Percentiles rank a stretch among this genome's conserved stretches.
These are phyloP conservation scores for Fusarium torulosum DNA, from an alignment of 2,329 filamentous ascomycete genomes.

Conservation along the genomic window DNA sequence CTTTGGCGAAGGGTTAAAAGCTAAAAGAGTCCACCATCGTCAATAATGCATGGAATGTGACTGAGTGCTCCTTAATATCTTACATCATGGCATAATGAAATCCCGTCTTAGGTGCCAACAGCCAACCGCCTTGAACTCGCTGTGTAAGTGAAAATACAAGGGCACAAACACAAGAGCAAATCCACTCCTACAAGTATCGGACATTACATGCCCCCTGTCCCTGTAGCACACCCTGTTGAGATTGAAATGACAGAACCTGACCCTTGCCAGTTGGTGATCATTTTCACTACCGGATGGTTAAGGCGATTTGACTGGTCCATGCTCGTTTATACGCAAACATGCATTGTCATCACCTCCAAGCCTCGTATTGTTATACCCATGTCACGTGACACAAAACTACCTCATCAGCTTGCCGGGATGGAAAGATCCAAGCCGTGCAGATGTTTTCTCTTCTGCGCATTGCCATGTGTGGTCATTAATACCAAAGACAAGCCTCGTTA, in stretches of 20 bases:
- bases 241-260: conserved; percentile 21
- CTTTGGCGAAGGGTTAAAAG: not conserved
- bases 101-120: too few species aligned
- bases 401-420: not conserved
- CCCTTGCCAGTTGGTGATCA: conserved; percentile 21
- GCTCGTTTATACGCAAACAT: conserved; percentile 2
- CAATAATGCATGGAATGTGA: not conserved
- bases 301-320: conserved; percentile 25
- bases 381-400: conserved; percentile 32
- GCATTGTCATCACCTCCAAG: conserved; percentile 4
- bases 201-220: conserved; percentile 24
- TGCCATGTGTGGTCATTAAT: not conserved
- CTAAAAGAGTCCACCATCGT: conserved; percentile 6
- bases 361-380: conserved; percentile 6
- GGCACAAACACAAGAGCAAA: too few species aligned
- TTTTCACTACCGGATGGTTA: conserved; percentile 33
- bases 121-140: too few species aligned
- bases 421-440: conserved; percentile 17
- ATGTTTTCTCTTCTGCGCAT: conserved; percentile 5
- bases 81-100: not conserved
- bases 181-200: conserved; percentile 3
- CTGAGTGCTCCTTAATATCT: not conserved
- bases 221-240: conserved; percentile 1
- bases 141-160: too few species aligned
- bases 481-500: conserved; percentile 2